Evolutionary conservation across 148 eudicot species (phyloP).

Genomic region (Chenopodium album): DNA sequence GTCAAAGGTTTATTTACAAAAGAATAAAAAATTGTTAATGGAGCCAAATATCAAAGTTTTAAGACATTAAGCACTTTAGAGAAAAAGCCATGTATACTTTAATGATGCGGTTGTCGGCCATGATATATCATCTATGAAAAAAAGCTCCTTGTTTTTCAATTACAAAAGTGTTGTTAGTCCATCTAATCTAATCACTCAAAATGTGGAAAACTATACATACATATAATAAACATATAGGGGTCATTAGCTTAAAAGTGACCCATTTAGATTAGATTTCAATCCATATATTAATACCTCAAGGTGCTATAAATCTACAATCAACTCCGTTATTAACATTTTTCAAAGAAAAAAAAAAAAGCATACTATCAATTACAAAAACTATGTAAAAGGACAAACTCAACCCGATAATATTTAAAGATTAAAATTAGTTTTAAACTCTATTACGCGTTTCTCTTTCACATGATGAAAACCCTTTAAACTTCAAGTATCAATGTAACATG

Average conservation of each 20-base stretch:
- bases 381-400: too few species aligned
- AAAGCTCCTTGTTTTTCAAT: slow-evolving; percentile 17
- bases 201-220: slow-evolving; percentile 3
- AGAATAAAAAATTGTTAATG: background rate
- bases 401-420: too few species aligned
- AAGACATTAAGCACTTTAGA: slow-evolving; percentile 23
- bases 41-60: slow-evolving; percentile 28
- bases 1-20: background rate
- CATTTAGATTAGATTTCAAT: background rate
- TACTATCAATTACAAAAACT: too few species aligned
- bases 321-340: background rate
- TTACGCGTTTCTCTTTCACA: too few species aligned
- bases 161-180: background rate
- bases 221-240: background rate
- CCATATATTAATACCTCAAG: background rate
- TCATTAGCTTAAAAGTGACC: slow-evolving; percentile 9
- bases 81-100: slow-evolving; percentile 33
- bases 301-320: background rate
- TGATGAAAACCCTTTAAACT: too few species aligned
- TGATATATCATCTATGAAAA: slow-evolving; percentile 22
- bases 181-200: slow-evolving; percentile 9
- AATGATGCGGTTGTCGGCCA: slow-evolving; percentile 67
- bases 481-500: too few species aligned
- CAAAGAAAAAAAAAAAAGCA: too few species aligned
- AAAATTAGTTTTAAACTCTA: too few species aligned